Conservation (phyloP, 108 stramenopile species). For the Fistulifera solaris region DNA sequence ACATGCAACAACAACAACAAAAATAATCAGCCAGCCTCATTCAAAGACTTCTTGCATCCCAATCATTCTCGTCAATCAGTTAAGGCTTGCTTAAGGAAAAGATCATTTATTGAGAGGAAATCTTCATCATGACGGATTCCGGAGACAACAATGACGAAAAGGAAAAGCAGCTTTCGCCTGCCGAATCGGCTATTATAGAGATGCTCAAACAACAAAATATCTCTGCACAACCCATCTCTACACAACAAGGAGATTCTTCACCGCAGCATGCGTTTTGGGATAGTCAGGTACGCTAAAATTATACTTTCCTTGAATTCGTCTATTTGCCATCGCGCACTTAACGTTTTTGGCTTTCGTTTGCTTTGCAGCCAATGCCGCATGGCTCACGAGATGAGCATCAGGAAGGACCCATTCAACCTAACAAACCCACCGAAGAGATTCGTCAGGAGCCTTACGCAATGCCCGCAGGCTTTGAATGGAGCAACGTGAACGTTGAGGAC, state of each 20-base stretch:
- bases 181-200: slow-evolving; percentile 20
- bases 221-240: slow-evolving; percentile 14
- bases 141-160: slow-evolving; percentile 11
- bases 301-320: background rate
- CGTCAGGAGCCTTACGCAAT: slow-evolving; percentile 90
- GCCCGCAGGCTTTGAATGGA: slow-evolving; percentile 96
- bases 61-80: too few species aligned
- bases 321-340: background rate
- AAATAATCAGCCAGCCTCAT: too few species aligned
- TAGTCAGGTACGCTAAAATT: slow-evolving; percentile 70
- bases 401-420: slow-evolving; percentile 82
- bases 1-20: too few species aligned
- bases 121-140: slow-evolving; percentile 27
- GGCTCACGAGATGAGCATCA: slow-evolving; percentile 16
- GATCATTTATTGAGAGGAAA: too few species aligned
- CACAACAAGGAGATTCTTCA: slow-evolving; percentile 14
- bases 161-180: slow-evolving; percentile 14
- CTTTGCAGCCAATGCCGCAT: slow-evolving; percentile 34
- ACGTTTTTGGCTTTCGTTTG: background rate
- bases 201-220: slow-evolving; percentile 28
- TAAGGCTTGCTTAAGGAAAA: too few species aligned
- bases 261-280: slow-evolving; percentile 93
- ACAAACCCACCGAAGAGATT: slow-evolving; percentile 61
- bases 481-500: slow-evolving; percentile 68
- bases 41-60: too few species aligned